Evolutionary conservation across 1,284 basidiomycete genomes (phyloP), one percentile per base, ranked within the genome.

Genomic region (Ceratobasidium theobromae): DNA sequence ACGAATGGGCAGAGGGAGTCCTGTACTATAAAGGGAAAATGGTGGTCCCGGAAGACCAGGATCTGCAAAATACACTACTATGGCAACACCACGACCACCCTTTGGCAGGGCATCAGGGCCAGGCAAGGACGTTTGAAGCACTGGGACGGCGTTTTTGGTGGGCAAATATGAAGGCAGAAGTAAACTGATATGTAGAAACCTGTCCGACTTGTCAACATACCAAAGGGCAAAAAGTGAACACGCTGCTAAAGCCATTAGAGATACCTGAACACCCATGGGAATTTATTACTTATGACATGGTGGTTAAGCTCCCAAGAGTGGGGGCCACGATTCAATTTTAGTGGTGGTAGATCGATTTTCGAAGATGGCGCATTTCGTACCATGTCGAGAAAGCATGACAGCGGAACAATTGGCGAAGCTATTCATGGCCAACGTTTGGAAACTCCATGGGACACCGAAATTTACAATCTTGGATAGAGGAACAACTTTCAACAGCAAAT

Each of bases 401-500:
- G 35, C 53, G 30, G 14, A 41, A 2, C 23, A 55, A 11, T 41
- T 55, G 11, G 38, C 53, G 28, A 48, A 58, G 16, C 21, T 58
- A 11, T 58, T 48, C 43, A 16, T 58, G 2, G 48, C 21, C 6
- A 23, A 58, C 23, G 18, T 58, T 5, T 58, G 55, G 55, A 48
- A 58, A 48, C 21, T 48, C 18, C 55, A 58, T 32, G 55, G 55
- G 3, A 18, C 48, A 21, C 55, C 55, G 14, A 18, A 33, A 9
- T n/a, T 8, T 32, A 58, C 43, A 14, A 48, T 58, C 12, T 58
- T 35, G n/a, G 55, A 58, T n/a, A 3, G 30, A 30, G 49, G 49
- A 32, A 52, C 49, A 45, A 0, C 53, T 70, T 75, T 76, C 66
- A 74, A 70, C 33, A 67, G 65, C 1, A 60, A 57, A 16, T 72